Percentiles rank a stretch among this genome's conserved stretches.
Conservation (phyloP, 2,329 filamentous ascomycete genomes). For the Lecanosticta acicola region DNA sequence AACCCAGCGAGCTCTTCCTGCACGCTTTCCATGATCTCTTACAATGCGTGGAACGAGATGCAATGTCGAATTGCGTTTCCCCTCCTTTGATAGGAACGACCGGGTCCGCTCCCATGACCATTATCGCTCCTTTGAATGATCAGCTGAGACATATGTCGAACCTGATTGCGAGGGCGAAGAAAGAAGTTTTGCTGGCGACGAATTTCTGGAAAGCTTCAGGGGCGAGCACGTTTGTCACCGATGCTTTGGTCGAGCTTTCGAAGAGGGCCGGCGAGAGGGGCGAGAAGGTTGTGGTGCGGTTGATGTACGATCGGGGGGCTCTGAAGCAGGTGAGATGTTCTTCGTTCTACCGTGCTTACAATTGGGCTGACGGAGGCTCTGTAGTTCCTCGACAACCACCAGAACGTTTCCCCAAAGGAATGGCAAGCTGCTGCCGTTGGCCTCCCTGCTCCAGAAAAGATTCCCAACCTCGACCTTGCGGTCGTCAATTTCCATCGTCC, state of each 20-base stretch:
- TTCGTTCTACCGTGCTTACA: neutral
- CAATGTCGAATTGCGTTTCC: conserved; percentile 50
- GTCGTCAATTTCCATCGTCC: conserved; percentile 69
- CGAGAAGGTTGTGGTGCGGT: conserved; percentile 59
- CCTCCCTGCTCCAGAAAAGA: conserved; percentile 58
- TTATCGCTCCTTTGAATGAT: conserved; percentile 65
- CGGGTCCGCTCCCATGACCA: conserved; percentile 62
- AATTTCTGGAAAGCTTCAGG: conserved; percentile 70
- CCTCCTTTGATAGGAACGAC: conserved; percentile 56
- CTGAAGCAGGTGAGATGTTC: conserved; percentile 48
- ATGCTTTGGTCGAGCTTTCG: conserved; percentile 65
- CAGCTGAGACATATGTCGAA: conserved; percentile 71
- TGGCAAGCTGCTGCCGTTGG: conserved; percentile 53
- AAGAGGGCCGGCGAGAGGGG: conserved; percentile 55
- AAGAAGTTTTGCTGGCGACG: conserved; percentile 68
- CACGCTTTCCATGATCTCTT: conserved; percentile 63
- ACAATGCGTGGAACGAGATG: conserved; percentile 49
- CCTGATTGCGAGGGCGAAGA: conserved; percentile 64
- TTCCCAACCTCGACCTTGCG: conserved; percentile 65
- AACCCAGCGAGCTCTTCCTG: conserved; percentile 64
- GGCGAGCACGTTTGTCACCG: conserved; percentile 61
- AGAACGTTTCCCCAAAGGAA: conserved; percentile 52
- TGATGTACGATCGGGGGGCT: conserved; percentile 69
- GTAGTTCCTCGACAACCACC: conserved; percentile 57
- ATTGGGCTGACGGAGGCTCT: conserved; percentile 5